phyloP scores from a whole-genome alignment of 2,329 filamentous ascomycete genomes.

The Cercospora citrullina region DNA sequence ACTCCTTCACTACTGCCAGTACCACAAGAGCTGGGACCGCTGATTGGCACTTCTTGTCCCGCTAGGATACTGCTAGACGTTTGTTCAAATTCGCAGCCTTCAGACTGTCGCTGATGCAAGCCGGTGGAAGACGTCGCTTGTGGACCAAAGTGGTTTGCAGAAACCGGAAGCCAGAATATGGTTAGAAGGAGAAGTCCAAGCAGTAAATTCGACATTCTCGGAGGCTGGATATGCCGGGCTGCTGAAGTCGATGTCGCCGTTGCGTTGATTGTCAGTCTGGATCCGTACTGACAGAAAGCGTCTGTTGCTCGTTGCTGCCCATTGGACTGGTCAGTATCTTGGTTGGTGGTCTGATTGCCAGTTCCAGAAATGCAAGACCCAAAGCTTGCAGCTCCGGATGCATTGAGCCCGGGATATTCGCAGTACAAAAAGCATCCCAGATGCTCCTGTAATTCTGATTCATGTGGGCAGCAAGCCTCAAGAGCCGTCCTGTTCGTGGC shows the following conservation, averaged over 20 bases:
- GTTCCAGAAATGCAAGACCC: background rate
- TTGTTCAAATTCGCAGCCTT: background rate
- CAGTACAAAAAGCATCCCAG: background rate
- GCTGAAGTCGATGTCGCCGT: background rate
- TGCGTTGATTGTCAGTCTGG: background rate
- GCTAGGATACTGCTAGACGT: background rate
- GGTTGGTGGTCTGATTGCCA: background rate
- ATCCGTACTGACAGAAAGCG: background rate
- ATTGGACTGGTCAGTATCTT: background rate
- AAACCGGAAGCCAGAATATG: background rate
- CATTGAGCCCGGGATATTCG: background rate
- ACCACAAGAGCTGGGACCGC: background rate
- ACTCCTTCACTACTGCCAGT: background rate
- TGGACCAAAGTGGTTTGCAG: background rate
- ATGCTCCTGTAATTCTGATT: background rate
- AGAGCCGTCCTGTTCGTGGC: background rate
- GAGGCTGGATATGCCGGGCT: background rate
- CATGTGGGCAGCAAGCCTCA: background rate
- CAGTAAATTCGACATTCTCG: background rate
- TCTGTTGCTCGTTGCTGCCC: background rate
- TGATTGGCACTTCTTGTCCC: background rate
- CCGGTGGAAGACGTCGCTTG: background rate
- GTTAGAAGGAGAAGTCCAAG: background rate
- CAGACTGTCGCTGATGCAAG: background rate
- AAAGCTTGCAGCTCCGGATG: background rate